Evolutionary conservation across 164 flowering plant genomes (phyloP).

Genomic region (Pachysandra terminalis): DNA sequence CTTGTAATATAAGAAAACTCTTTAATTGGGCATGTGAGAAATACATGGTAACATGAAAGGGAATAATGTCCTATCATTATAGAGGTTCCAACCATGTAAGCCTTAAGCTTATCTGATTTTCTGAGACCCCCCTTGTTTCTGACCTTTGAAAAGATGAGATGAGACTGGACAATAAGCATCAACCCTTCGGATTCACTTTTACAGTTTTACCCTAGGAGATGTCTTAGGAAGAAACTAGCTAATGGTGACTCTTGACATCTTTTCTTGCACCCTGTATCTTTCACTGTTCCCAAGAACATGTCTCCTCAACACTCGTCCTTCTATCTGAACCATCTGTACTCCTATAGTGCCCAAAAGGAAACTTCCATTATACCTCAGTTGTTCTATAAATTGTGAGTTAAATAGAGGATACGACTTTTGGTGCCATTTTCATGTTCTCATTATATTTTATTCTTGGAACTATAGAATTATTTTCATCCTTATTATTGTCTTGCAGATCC

Average conservation of each 20-base stretch:
- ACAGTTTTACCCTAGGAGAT: too few relatives aligned
- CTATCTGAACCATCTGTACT: neutral
- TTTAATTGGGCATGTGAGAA: neutral
- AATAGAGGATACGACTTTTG: neutral
- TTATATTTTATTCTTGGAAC: neutral
- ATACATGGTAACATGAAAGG: neutral
- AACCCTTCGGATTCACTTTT: neutral
- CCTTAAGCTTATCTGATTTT: neutral
- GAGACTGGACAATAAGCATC: too few relatives aligned
- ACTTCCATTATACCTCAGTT: neutral
- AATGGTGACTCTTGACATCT: neutral
- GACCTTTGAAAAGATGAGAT: too few relatives aligned
- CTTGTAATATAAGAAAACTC: neutral
- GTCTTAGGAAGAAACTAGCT: neutral
- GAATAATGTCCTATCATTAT: neutral
- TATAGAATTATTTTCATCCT: neutral
- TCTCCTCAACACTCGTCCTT: neutral
- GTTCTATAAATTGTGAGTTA: neutral
- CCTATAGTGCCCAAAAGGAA: neutral
- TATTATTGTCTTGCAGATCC: constrained; percentile 60
- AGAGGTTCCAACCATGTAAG: neutral
- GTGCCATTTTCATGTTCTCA: neutral
- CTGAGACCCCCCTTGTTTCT: neutral
- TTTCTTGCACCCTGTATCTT: neutral
- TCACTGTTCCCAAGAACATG: neutral